Conservation (phyloP, 2,329 filamentous ascomycete genomes). For the Exophiala aquamarina region DNA sequence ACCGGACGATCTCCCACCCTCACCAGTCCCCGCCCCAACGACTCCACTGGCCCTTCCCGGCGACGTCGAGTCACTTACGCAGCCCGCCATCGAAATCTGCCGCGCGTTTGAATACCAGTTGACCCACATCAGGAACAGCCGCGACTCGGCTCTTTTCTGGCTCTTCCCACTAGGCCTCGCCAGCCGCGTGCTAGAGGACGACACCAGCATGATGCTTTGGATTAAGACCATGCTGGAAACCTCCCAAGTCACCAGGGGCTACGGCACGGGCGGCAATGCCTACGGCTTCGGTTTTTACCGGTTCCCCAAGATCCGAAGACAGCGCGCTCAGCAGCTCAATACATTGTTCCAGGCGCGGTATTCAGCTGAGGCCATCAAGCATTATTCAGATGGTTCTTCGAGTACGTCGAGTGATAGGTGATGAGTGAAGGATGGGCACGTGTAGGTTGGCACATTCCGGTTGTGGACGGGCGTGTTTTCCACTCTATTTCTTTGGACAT, state of each 20-base stretch:
- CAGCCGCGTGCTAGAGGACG: conserved; percentile 15
- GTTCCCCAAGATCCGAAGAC: conserved; percentile 13
- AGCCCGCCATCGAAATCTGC: conserved; percentile 20
- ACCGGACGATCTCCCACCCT: conserved; percentile 1
- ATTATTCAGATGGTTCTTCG: conserved; percentile 10
- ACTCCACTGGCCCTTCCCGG: conserved; percentile 11
- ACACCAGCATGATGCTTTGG: conserved; percentile 15
- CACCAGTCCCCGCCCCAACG: conserved; percentile 4
- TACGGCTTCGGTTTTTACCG: conserved; percentile 19
- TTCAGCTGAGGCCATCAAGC: conserved; percentile 2
- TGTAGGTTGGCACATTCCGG: too few relatives aligned
- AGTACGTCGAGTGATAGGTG: too few relatives aligned
- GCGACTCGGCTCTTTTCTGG: conserved; percentile 19
- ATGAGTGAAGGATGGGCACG: background rate
- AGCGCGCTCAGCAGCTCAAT: background rate
- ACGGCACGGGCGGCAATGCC: conserved; percentile 13
- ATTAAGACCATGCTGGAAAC: conserved; percentile 18
- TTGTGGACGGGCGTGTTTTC: too few relatives aligned
- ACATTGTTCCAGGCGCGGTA: conserved; percentile 9
- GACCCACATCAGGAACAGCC: conserved; percentile 3
- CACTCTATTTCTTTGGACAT: too few relatives aligned
- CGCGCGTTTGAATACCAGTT: conserved; percentile 22
- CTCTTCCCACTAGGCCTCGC: conserved; percentile 19
- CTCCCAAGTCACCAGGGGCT: conserved; percentile 14
- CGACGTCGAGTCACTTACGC: conserved; percentile 12